Percentiles rank a stretch among this genome's conserved stretches.
Conservation (phyloP, 1,284 basidiomycete genomes). For the Ganoderma sinense region DNA sequence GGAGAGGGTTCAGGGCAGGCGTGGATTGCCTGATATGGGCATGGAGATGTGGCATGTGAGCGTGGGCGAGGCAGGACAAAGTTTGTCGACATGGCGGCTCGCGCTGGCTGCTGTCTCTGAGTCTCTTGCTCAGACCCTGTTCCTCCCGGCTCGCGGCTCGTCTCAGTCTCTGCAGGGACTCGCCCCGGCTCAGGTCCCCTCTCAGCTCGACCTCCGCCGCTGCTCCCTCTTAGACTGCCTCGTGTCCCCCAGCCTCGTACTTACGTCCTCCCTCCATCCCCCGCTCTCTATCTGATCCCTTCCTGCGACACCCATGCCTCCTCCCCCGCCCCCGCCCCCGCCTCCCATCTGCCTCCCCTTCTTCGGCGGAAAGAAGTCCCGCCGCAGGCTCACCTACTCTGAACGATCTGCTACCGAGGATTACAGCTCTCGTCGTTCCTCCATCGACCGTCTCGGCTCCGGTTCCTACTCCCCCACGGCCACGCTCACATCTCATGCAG, state of each 20-base stretch:
- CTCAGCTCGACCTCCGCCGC: slow-evolving; percentile 1
- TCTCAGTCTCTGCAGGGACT: not conserved
- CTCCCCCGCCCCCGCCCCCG: slow-evolving; percentile 39
- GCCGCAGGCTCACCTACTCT: slow-evolving; percentile 39
- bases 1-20: slow-evolving; percentile 21
- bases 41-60: slow-evolving; percentile 7
- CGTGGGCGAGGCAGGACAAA: not conserved
- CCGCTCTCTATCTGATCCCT: slow-evolving; percentile 25
- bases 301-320: slow-evolving; percentile 42
- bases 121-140: not conserved
- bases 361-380: slow-evolving; percentile 35
- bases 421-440: slow-evolving; percentile 39
- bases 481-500: slow-evolving; percentile 45
- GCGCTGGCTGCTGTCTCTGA: not conserved
- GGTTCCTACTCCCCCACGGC: slow-evolving; percentile 47
- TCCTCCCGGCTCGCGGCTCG: not conserved
- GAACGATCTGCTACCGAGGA: slow-evolving; percentile 35
- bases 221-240: slow-evolving; percentile 27
- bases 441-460: slow-evolving; percentile 37
- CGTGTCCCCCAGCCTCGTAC: slow-evolving; percentile 28
- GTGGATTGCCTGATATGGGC: not conserved
- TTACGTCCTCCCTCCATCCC: slow-evolving; percentile 19
- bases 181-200: not conserved
- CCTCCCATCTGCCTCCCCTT: slow-evolving; percentile 40
- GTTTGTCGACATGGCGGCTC: not conserved